These are phyloP conservation scores for Eragrostis nindensis DNA, from an alignment of 176 grass and related monocot genomes.

Conservation along the genomic window DNA sequence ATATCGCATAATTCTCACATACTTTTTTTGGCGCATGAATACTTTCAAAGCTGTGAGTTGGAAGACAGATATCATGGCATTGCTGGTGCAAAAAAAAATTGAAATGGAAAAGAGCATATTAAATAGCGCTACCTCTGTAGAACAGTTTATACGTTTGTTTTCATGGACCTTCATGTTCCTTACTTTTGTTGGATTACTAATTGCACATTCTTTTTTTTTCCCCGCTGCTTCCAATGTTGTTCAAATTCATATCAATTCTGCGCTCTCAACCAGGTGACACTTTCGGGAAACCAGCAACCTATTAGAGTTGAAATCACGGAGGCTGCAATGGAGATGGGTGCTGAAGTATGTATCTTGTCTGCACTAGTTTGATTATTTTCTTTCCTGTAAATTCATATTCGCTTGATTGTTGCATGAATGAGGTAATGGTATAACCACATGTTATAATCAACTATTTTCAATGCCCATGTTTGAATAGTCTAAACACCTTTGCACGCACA, in stretches of 20 bases:
- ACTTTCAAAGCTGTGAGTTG: neutral
- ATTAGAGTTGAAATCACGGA: constrained; percentile 95
- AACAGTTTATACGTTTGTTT: neutral
- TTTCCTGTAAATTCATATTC: constrained; percentile 10
- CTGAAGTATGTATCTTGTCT: constrained; percentile 69
- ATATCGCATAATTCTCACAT: neutral
- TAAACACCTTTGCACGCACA: neutral
- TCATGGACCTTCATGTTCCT: neutral
- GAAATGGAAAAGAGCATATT: neutral
- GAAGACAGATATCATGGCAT: neutral
- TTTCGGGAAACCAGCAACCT: constrained; percentile 98
- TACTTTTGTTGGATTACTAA: constrained; percentile 16
- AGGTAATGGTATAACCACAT: neutral
- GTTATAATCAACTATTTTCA: neutral
- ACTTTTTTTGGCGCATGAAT: neutral
- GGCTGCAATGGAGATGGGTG: constrained; percentile 86
- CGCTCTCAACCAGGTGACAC: constrained; percentile 66
- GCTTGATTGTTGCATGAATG: neutral
- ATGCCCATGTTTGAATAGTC: neutral
- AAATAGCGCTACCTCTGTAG: neutral
- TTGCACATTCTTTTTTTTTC: constrained; percentile 29
- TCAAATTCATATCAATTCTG: constrained; percentile 1
- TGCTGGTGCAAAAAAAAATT: neutral
- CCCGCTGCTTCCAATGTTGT: constrained; percentile 15
- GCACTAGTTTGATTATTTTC: constrained; percentile 39